These are phyloP conservation scores for Exophiala oligosperma DNA, from an alignment of 2,329 filamentous ascomycete genomes.

Conservation along the genomic window DNA sequence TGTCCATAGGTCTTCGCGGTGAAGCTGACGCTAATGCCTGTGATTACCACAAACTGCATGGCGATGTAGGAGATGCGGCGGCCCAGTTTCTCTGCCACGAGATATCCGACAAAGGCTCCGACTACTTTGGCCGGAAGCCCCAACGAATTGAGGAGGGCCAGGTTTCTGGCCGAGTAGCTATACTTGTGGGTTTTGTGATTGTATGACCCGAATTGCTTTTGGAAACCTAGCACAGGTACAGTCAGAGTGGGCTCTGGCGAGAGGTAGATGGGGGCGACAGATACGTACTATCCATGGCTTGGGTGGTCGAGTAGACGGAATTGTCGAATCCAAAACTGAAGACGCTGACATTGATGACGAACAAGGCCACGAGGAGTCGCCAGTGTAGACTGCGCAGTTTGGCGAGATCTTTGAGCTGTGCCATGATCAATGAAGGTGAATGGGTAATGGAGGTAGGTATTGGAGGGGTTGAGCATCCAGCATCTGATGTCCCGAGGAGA, in stretches of 20 bases:
- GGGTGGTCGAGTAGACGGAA: background rate
- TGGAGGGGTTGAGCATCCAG: background rate
- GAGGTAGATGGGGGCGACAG: background rate
- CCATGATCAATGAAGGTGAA: background rate
- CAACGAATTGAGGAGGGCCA: slow-evolving; percentile 14
- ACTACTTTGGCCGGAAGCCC: slow-evolving; percentile 6
- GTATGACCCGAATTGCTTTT: background rate
- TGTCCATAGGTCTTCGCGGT: slow-evolving; percentile 19
- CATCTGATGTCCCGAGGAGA: no score
- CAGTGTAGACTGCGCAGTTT: background rate
- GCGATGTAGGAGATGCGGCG: slow-evolving; percentile 5
- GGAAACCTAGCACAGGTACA: background rate
- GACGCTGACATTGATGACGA: background rate
- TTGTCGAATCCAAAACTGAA: background rate
- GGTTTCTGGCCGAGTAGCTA: slow-evolving; percentile 6
- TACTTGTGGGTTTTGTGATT: slow-evolving; percentile 4
- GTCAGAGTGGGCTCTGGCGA: background rate
- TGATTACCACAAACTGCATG: slow-evolving; percentile 17
- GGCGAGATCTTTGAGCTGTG: background rate
- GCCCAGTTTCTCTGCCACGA: slow-evolving; percentile 12
- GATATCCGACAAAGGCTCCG: background rate
- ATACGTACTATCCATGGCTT: background rate
- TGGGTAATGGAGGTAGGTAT: background rate
- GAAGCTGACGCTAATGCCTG: slow-evolving; percentile 20
- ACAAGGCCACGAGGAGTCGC: background rate